These are phyloP conservation scores for Suillus brevipes DNA, from an alignment of 768 basidiomycete genomes.

Conservation along the genomic window DNA sequence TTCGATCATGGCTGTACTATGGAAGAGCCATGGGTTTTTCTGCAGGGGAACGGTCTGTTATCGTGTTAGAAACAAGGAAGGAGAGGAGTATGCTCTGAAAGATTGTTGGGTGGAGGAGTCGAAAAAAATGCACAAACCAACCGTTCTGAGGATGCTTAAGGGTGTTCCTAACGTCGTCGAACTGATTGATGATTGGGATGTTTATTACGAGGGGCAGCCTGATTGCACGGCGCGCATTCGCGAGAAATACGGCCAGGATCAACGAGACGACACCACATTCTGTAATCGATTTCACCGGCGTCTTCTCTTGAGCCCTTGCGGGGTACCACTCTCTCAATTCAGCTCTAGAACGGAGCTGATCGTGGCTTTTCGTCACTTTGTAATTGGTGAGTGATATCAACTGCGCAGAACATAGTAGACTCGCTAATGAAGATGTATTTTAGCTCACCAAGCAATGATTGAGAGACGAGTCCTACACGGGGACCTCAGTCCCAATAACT, in stretches of 20 bases:
- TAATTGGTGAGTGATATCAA: background rate
- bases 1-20: background rate
- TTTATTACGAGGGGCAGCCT: background rate
- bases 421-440: background rate
- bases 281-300: background rate
- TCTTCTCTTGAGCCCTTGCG: background rate
- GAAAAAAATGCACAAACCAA: background rate
- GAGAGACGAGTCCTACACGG: background rate
- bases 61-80: background rate
- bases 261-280: too few relatives aligned
- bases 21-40: background rate
- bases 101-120: background rate
- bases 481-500: background rate
- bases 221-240: background rate
- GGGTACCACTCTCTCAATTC: background rate
- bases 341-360: constrained; percentile 8
- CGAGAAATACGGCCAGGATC: background rate
- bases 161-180: background rate
- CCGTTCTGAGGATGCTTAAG: background rate
- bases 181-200: background rate
- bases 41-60: background rate
- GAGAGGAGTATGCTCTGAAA: background rate
- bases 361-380: constrained; percentile 7
- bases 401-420: background rate
- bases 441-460: background rate